Evolutionary conservation across 2,329 filamentous ascomycete species (phyloP).

Genomic region (Sordariomycetes sp.): DNA sequence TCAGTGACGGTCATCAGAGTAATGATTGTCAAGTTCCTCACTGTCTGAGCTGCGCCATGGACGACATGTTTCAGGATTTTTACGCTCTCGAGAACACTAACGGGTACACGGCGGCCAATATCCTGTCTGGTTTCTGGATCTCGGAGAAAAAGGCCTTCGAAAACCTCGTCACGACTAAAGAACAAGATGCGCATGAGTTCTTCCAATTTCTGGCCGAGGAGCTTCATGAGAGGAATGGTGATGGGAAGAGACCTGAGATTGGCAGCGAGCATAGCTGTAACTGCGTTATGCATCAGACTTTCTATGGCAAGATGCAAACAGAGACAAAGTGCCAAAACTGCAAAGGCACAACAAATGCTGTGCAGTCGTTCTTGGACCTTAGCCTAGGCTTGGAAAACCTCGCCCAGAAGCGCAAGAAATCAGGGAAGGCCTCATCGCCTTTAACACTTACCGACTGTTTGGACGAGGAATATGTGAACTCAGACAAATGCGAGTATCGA

Average conservation of each 20-base stretch:
- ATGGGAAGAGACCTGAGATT: constrained; percentile 52
- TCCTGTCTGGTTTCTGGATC: constrained; percentile 85
- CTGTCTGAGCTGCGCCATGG: constrained; percentile 62
- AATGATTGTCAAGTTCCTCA: constrained; percentile 58
- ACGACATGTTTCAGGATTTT: constrained; percentile 66
- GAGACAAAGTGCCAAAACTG: constrained; percentile 89
- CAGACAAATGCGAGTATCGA: constrained; percentile 82
- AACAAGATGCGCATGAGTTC: constrained; percentile 96
- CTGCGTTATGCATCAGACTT: constrained; percentile 90
- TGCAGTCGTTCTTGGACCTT: constrained; percentile 86
- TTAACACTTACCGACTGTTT: constrained; percentile 63
- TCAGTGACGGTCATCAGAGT: constrained; percentile 79
- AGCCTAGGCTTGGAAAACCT: constrained; percentile 75
- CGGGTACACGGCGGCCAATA: constrained; percentile 82
- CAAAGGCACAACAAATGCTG: constrained; percentile 68
- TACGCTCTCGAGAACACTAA: constrained; percentile 70
- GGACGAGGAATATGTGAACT: constrained; percentile 75
- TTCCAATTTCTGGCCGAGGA: constrained; percentile 93
- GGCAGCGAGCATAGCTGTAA: constrained; percentile 60
- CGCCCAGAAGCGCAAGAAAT: constrained; percentile 55
- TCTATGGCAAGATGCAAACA: constrained; percentile 85
- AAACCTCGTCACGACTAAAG: constrained; percentile 79
- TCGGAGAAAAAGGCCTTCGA: constrained; percentile 65
- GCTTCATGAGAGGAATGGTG: constrained; percentile 73
- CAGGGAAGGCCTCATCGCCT: constrained; percentile 26